Conservation (phyloP, 805 yeast genomes). For the Pichia nakasei region DNA sequence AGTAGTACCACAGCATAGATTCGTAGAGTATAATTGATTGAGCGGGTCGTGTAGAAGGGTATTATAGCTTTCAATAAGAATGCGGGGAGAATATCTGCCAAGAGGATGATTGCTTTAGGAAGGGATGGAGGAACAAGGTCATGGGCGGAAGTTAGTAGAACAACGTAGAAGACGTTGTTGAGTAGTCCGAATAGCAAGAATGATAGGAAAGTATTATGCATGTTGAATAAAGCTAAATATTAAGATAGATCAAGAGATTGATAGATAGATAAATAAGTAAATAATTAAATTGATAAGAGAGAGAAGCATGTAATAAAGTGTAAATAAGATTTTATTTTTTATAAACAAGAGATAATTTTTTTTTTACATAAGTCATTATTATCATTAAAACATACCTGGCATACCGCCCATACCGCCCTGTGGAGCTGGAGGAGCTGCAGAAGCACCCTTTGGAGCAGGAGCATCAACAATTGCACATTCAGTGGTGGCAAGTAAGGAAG, state of each 20-base stretch:
- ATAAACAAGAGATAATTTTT: too few relatives aligned
- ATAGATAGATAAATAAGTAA: too few relatives aligned
- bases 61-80: slow-evolving; percentile 61
- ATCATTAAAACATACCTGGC: slow-evolving; percentile 26
- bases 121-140: slow-evolving; percentile 77
- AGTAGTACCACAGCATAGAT: slow-evolving; percentile 45
- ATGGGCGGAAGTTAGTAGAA: slow-evolving; percentile 83
- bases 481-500: slow-evolving; percentile 93
- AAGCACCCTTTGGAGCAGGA: slow-evolving; percentile 63
- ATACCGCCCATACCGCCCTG: slow-evolving; percentile 65
- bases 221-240: too few relatives aligned
- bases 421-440: slow-evolving; percentile 39
- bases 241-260: too few relatives aligned
- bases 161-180: slow-evolving; percentile 85
- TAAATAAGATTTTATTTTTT: neutral
- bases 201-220: slow-evolving; percentile 17
- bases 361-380: too few relatives aligned
- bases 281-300: too few relatives aligned
- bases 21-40: slow-evolving; percentile 43
- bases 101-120: slow-evolving; percentile 78
- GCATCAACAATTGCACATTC: slow-evolving; percentile 98
- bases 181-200: slow-evolving; percentile 82
- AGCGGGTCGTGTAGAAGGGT: slow-evolving; percentile 70
- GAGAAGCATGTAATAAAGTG: too few relatives aligned
- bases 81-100: slow-evolving; percentile 85